A percentile compares a stretch with the other conserved stretches of the same genome.
Evolutionary conservation across 306 rosid species (phyloP).

Genomic region (Ziziphus jujuba): DNA sequence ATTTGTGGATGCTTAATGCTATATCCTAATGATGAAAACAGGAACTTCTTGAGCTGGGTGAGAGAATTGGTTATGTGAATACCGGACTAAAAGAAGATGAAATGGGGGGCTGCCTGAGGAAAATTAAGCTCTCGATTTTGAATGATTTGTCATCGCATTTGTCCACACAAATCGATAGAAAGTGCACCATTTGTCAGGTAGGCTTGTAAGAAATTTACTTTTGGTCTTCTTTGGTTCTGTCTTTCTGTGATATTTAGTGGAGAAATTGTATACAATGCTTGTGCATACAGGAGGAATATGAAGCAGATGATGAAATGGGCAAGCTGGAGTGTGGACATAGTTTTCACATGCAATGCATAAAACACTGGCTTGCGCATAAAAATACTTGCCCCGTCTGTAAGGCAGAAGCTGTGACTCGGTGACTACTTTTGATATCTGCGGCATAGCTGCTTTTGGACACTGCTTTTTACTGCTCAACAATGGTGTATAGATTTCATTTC

Average conservation of each 20-base stretch:
- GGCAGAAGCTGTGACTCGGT: slow-evolving; percentile 58
- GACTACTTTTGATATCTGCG: slow-evolving; percentile 12
- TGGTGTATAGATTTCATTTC: slow-evolving; percentile 67
- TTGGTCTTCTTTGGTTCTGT: not conserved
- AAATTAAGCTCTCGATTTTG: slow-evolving; percentile 41
- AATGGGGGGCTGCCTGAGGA: slow-evolving; percentile 54
- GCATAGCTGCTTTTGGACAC: slow-evolving; percentile 14
- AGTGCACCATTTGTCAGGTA: slow-evolving; percentile 94
- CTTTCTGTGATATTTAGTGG: not conserved
- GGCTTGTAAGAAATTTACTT: slow-evolving; percentile 13
- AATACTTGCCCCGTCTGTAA: slow-evolving; percentile 93
- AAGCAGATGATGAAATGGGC: slow-evolving; percentile 80
- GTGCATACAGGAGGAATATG: slow-evolving; percentile 80
- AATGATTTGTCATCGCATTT: slow-evolving; percentile 46
- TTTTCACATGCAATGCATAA: slow-evolving; percentile 77
- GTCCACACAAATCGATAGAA: slow-evolving; percentile 48
- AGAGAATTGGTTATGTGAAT: slow-evolving; percentile 83
- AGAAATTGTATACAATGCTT: slow-evolving; percentile 1
- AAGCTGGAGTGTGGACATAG: slow-evolving; percentile 77
- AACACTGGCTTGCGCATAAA: slow-evolving; percentile 86
- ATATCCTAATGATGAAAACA: slow-evolving; percentile 20
- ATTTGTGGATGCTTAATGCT: not conserved
- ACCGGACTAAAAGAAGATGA: slow-evolving; percentile 91
- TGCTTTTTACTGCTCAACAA: slow-evolving; percentile 22
- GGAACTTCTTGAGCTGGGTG: slow-evolving; percentile 91